phyloP scores from a whole-genome alignment of 202 grass and related monocot genomes.

The Carex sylvatica region DNA sequence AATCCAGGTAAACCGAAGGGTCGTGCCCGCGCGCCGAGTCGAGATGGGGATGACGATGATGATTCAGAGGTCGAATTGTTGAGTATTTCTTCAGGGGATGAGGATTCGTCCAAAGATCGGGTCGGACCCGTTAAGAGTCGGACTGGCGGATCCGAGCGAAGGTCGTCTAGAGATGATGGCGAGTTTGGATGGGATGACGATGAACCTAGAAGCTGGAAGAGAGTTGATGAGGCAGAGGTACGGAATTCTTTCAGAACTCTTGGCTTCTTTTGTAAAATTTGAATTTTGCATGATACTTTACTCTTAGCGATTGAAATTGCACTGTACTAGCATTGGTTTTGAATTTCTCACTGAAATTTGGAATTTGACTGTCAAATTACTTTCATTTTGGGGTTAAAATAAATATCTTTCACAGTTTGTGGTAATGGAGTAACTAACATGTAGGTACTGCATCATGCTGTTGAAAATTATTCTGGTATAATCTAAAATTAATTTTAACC shows the following conservation, averaged over 20 bases:
- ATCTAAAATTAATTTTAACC: not conserved
- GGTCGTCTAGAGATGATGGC: constrained; percentile 58
- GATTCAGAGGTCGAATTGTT: constrained; percentile 93
- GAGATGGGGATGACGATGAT: constrained; percentile 75
- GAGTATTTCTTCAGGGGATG: constrained; percentile 94
- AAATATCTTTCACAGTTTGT: not conserved
- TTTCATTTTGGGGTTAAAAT: not conserved
- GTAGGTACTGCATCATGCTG: not conserved
- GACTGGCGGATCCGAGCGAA: constrained; percentile 40
- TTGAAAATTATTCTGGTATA: not conserved
- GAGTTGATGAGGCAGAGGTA: constrained; percentile 95
- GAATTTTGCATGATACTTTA: not conserved
- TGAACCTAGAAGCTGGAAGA: constrained; percentile 95
- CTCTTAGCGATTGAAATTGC: not conserved
- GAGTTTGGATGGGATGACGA: constrained; percentile 66
- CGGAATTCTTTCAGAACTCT: constrained; percentile 1
- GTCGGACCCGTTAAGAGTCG: constrained; percentile 32
- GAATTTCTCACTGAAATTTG: not conserved
- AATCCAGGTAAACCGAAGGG: constrained; percentile 23
- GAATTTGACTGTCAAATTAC: not conserved
- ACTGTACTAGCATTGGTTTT: not conserved
- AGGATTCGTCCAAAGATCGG: constrained; percentile 69
- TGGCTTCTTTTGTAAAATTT: not conserved
- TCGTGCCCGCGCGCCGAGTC: constrained; percentile 40
- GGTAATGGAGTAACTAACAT: not conserved